phyloP scores from a whole-genome alignment of 1,284 basidiomycete genomes.

The Apiotrichum gamsii region DNA sequence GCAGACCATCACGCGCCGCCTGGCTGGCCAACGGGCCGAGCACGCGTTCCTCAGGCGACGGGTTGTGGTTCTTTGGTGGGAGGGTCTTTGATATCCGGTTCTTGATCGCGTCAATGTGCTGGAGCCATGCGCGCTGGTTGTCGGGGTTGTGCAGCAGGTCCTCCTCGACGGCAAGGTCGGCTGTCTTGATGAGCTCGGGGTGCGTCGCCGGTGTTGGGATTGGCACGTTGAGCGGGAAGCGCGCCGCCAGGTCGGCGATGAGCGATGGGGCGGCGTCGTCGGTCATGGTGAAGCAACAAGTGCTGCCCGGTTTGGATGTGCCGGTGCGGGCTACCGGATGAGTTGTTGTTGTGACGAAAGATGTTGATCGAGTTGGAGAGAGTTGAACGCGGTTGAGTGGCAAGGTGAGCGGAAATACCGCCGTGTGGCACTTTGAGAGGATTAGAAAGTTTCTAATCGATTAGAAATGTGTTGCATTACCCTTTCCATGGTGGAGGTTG shows the following conservation, averaged over 20 bases:
- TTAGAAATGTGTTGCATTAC: no score
- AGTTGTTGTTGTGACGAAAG: no score
- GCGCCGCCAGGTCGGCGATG: conserved; percentile 35
- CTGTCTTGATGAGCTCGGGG: conserved; percentile 64
- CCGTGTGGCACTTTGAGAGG: no score
- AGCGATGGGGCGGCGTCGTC: conserved; percentile 23
- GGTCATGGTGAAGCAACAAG: conserved; percentile 17
- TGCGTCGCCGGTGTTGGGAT: conserved; percentile 74
- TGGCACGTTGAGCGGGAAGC: conserved; percentile 77
- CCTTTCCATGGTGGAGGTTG: no score
- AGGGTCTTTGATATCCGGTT: conserved; percentile 58
- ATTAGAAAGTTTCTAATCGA: no score
- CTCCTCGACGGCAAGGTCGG: conserved; percentile 84
- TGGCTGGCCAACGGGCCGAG: conserved; percentile 60
- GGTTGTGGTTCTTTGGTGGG: conserved; percentile 44
- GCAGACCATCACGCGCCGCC: conserved; percentile 65
- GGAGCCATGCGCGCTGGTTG: conserved; percentile 87
- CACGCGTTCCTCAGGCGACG: conserved; percentile 36
- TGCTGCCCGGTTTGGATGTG: no score
- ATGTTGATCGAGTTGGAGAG: no score
- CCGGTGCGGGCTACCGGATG: no score
- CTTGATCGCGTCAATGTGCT: conserved; percentile 71
- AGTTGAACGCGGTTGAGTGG: no score
- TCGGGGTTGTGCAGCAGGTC: conserved; percentile 89
- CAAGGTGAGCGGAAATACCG: no score